Conservation (phyloP, 1,139 yeast genomes). For the Trichomonascaceae sp. region DNA sequence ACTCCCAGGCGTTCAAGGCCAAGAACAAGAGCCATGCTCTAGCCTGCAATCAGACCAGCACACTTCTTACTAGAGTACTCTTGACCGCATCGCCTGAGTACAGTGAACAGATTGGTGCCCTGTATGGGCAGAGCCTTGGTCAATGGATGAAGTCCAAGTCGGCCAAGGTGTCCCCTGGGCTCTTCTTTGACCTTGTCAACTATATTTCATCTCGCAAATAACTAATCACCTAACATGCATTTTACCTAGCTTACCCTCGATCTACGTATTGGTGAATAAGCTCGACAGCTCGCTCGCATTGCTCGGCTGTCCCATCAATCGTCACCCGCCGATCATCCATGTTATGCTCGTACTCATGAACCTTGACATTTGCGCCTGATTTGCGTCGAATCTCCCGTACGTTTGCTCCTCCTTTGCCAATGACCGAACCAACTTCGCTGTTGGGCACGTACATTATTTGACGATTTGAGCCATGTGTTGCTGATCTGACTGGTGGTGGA, state of each 20-base stretch:
- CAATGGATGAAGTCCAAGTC: constrained; percentile 41
- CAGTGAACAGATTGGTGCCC: constrained; percentile 31
- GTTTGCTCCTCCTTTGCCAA: constrained; percentile 78
- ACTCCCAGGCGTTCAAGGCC: constrained; percentile 29
- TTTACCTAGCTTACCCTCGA: not conserved
- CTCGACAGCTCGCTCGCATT: constrained; percentile 66
- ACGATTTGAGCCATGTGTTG: constrained; percentile 24
- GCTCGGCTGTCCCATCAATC: constrained; percentile 59
- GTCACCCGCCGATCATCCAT: constrained; percentile 27
- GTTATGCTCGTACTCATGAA: constrained; percentile 22
- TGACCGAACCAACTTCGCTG: constrained; percentile 67
- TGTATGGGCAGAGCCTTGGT: constrained; percentile 45
- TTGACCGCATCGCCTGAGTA: constrained; percentile 12
- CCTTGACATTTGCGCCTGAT: constrained; percentile 56
- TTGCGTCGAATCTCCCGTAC: constrained; percentile 62
- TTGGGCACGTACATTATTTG: constrained; percentile 71
- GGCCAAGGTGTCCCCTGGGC: constrained; percentile 41
- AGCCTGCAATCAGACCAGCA: constrained; percentile 50
- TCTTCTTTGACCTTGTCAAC: constrained; percentile 70
- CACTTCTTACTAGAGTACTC: constrained; percentile 48
- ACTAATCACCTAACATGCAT: no score
- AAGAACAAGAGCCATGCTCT: constrained; percentile 38
- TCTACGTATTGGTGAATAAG: constrained; percentile 65
- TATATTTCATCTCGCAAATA: constrained; percentile 46
- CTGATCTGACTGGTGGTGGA: constrained; percentile 7